A percentile compares a stretch with the other conserved stretches of the same genome.
Evolutionary conservation across 768 basidiomycete species (phyloP).

Genomic region (Boletus rubescentipes): DNA sequence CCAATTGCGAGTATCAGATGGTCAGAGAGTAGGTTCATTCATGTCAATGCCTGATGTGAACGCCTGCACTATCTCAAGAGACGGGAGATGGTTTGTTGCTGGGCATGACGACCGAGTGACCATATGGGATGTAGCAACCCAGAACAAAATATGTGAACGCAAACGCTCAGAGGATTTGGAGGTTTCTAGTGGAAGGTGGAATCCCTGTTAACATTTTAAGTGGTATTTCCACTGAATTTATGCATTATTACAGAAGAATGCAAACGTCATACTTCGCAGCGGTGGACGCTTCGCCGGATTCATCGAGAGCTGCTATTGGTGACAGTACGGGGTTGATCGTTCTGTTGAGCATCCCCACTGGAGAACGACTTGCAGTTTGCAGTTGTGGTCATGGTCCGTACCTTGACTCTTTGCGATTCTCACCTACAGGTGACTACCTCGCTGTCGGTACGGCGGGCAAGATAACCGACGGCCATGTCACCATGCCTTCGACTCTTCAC

Average conservation of each 20-base stretch:
- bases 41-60: slow-evolving; percentile 2
- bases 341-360: neutral
- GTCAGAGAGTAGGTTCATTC: neutral
- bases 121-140: neutral
- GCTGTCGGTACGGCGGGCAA: neutral
- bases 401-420: neutral
- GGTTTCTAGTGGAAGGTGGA: neutral
- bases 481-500: neutral
- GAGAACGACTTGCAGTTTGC: neutral
- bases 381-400: neutral
- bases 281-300: neutral
- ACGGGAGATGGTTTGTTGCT: neutral
- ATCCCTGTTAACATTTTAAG: neutral
- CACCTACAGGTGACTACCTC: neutral
- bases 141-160: neutral
- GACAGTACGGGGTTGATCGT: neutral
- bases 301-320: neutral
- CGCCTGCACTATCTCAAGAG: neutral
- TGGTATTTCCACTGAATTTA: neutral
- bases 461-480: neutral
- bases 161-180: neutral
- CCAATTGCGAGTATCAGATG: slow-evolving; percentile 2
- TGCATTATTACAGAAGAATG: neutral
- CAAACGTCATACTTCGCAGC: neutral
- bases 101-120: neutral